Evolutionary conservation across 78 protist species (phyloP), one percentile per base, ranked within the genome.

Genomic region (Cavenderia fasciculata): DNA sequence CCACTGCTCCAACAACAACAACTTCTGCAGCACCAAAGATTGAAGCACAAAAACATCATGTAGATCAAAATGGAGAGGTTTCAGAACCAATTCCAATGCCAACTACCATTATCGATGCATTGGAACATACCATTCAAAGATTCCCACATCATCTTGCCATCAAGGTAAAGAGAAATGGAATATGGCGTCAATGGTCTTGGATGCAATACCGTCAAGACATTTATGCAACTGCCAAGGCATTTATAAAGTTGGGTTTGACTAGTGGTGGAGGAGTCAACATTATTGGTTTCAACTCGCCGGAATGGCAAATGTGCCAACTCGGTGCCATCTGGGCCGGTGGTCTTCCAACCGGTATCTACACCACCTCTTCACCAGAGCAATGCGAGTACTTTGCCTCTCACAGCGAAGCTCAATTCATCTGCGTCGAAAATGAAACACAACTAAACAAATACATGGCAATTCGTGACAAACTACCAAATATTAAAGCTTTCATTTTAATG

Each of bases 231-330:
- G 95, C 94, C 23, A 69, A 85, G 62, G 71, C 95, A 23, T 68
- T 91, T 10, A 23, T 93, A 1, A 62, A 57, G 10, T 19, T 74
- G 2, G 97, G 95, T 6, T 49, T 95, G 34, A 56, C 62, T 6
- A 34, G 19, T 12, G 41, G 36, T 33, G 6, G 27, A 23, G 87
- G 93, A 18, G 92, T 92, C 6, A 85, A 86, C 69, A 69, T 96
- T 21, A 76, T 92, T 29, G 97, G 96, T 65, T 94, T 94, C 93
- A 94, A 94, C 70, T 79, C 92, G 46, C 94, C 94, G 78, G 97
- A 96, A 59, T 96, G 97, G 97, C 90, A 88, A 41, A 77, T 92
- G 57, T 62, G 95, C 18, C 74, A 63, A 44, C 52, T 92, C 0
- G 97, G 92, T 25, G 66, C 93, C 36, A 94, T 96, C 21, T 57